Evolutionary conservation across 2,329 filamentous ascomycete species (phyloP).

Genomic region (Xylogone sp.): DNA sequence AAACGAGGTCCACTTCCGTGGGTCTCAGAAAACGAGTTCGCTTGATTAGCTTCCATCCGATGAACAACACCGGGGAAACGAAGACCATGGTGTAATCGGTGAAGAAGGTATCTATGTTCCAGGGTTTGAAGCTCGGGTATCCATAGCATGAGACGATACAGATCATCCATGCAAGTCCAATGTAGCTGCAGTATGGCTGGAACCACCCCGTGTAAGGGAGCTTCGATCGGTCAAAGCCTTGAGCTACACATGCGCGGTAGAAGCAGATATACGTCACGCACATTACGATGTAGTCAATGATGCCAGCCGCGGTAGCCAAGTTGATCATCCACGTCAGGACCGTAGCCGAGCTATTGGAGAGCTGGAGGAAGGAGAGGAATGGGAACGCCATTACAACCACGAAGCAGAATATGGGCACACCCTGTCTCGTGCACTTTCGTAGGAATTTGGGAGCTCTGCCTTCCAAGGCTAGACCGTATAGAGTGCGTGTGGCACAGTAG

Average conservation of each 20-base stretch:
- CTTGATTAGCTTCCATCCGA: slow-evolving; percentile 2
- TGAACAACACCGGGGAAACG: neutral
- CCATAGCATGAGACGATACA: neutral
- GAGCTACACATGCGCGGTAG: slow-evolving; percentile 48
- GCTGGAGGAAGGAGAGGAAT: slow-evolving; percentile 49
- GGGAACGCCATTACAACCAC: slow-evolving; percentile 49
- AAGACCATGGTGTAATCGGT: neutral
- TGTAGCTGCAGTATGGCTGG: neutral
- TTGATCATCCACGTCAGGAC: slow-evolving; percentile 55
- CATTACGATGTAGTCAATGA: slow-evolving; percentile 55
- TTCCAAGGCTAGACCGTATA: slow-evolving; percentile 48
- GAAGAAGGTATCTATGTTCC: slow-evolving; percentile 1
- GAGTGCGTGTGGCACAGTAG: slow-evolving; percentile 42
- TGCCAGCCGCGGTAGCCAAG: neutral
- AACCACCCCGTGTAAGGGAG: slow-evolving; percentile 1
- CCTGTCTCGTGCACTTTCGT: slow-evolving; percentile 53
- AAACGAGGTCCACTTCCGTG: neutral
- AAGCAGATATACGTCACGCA: slow-evolving; percentile 52
- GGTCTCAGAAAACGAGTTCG: neutral
- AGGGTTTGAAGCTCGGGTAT: slow-evolving; percentile 1
- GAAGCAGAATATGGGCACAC: slow-evolving; percentile 59
- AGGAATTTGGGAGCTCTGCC: slow-evolving; percentile 49
- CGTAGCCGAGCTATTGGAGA: slow-evolving; percentile 45
- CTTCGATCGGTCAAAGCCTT: slow-evolving; percentile 43
- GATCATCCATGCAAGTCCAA: neutral